A percentile compares a stretch with the other conserved stretches of the same genome.
These are phyloP conservation scores for Bipolaris sorokiniana DNA, from an alignment of 2,329 filamentous ascomycete genomes.

Conservation along the genomic window DNA sequence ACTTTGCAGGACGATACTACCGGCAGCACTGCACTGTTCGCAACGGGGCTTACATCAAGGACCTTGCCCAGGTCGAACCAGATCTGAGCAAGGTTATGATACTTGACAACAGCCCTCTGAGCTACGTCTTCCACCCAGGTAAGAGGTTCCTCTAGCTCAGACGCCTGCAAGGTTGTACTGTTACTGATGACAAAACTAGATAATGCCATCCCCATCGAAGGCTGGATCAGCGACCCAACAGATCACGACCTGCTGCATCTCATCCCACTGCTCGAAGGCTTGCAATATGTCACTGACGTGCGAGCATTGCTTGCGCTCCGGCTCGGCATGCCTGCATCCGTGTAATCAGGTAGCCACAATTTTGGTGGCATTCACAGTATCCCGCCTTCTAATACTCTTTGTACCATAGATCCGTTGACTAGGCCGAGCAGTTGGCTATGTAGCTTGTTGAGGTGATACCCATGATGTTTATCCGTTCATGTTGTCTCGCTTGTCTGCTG, in stretches of 20 bases:
- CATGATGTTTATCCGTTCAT: constrained; percentile 33
- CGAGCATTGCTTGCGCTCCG: constrained; percentile 86
- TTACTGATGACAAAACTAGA: constrained; percentile 62
- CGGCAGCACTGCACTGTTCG: constrained; percentile 95
- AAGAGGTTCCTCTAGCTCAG: constrained; percentile 40
- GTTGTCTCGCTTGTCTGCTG: constrained; percentile 3
- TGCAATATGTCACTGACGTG: constrained; percentile 97
- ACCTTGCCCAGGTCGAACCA: constrained; percentile 92
- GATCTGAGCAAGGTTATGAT: constrained; percentile 99
- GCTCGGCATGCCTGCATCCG: constrained; percentile 70
- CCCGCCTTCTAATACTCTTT: constrained; percentile 37
- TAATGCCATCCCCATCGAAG: constrained; percentile 98
- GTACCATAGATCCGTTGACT: constrained; percentile 40
- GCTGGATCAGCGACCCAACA: constrained; percentile 98
- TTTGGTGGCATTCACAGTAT: constrained; percentile 19
- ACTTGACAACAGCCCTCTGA: constrained; percentile 95
- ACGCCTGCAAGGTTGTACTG: constrained; percentile 3
- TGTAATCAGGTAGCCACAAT: constrained; percentile 27
- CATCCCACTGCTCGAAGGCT: constrained; percentile 86
- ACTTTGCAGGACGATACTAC: constrained; percentile 92
- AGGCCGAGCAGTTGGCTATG: constrained; percentile 30
- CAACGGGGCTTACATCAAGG: constrained; percentile 97
- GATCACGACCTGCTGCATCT: constrained; percentile 94
- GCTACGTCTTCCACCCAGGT: constrained; percentile 99
- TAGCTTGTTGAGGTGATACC: constrained; percentile 45